Evolutionary conservation across 2,329 filamentous ascomycete genomes (phyloP), one percentile per base, ranked within the genome.

Genomic region (Macrophomina tecta): DNA sequence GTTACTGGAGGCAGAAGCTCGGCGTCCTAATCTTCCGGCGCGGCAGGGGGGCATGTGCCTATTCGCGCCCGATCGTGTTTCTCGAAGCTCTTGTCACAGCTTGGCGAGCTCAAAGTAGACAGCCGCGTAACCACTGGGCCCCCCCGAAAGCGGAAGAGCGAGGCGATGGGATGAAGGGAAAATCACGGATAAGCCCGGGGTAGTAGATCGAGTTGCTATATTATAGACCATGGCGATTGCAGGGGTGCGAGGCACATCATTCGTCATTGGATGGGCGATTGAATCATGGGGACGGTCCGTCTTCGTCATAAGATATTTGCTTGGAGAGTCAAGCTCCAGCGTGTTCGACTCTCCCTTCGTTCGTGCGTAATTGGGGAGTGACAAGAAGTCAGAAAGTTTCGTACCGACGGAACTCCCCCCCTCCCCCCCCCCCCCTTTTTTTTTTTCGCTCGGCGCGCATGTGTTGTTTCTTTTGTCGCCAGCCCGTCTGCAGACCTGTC

Each of bases 141-240:
- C 38, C 38, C 4, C 40, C 5, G 38, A n/a, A 58, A 11, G 18
- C 5, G 55, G 12, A 28, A 30, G 5, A 36, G 23, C 28, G 36
- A n/a, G 16, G 8, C 14, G 23, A 30, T 4, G 16, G 12, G 6
- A 53, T 53, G 11, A 32, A 12, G 28, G 30, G 51, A 53, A 9
- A 32, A 5, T 14, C 4, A 16, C 36, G 12, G 53, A 18, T n/a
- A 48, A 34, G 23, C 9, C 30, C 8, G 46, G 32, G n/a, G 34
- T 49, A 30, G 58, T n/a, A 49, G 58, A 62, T 62, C 45, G 30
- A 38, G 58, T 62, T 62, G 58, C 45, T 49, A 40, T 62, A 62
- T 49, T 62, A 32, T 5, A 34, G 52, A 9, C 52, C 12, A 16
- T 32, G 18, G 16, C 11, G 9, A 38, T 18, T 55, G 38, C 52